Evolutionary conservation across 1,139 yeast genomes (phyloP), one percentile per base, ranked within the genome.

Genomic region (Meyerozyma smithsonii): DNA sequence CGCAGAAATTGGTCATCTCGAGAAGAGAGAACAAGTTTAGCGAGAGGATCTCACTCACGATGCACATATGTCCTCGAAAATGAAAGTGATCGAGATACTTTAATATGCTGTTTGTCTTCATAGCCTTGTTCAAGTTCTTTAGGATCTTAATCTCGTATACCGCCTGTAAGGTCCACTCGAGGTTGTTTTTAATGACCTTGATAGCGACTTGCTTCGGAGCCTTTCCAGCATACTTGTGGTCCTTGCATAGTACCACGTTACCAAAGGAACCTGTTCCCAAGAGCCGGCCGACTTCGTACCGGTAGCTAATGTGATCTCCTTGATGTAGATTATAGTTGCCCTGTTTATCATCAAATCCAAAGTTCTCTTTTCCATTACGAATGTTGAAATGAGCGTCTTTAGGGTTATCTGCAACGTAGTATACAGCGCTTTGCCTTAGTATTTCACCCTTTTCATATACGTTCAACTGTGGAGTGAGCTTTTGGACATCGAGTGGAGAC

Each of bases 221-320:
- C 30, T 42, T 43, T 1, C 72, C 69, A 11, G 7, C 21, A 17
- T 64, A 63, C 54, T 82, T 81, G 55, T 84, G 87, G 58, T 88
- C 96, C 21, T 63, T 59, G 46, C 92, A 84, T 42, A 76, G 69
- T 8, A 85, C 64, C 3, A 88, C 96, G 43, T 80, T 81, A 0
- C 96, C 96, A 66, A 88, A 88, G 24, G 92, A 81, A 4, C 96
- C 96, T 42, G 75, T 80, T 0, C 96, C 96, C 14, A 88, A 64
- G 4, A 69, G 62, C 2, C 68, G 60, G 23, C 74, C 44, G 6
- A 86, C 77, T 47, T 85, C 81, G 53, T 82, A 88, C 32, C 95
- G 62, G 56, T 81, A 88, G 40, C 82, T 84, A 36, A 88, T 74
- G 50, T 88, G 96, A 52, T 87, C 96, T 4, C 83, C 77, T 1